Conservation (phyloP, 352 stramenopile genomes). For the Phytophthora kernoviae region DNA sequence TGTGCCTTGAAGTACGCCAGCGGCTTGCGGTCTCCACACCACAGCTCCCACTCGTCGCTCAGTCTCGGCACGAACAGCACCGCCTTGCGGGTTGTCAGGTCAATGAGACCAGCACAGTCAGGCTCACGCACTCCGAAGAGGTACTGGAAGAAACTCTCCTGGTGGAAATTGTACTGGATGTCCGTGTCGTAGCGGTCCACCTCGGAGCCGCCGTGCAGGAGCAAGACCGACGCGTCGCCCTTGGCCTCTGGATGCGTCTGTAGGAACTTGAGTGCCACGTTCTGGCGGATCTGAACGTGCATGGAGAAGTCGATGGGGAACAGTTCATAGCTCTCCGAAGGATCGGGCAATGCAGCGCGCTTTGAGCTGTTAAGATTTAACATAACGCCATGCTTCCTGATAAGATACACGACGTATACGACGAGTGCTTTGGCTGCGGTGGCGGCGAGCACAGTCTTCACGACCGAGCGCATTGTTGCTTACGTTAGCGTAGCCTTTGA, state of each 20-base stretch:
- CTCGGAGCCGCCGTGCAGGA: slow-evolving; percentile 73
- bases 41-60: slow-evolving; percentile 92
- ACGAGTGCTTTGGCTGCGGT: background rate
- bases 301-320: slow-evolving; percentile 85
- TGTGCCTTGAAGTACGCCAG: slow-evolving; percentile 78
- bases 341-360: slow-evolving; percentile 23
- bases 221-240: slow-evolving; percentile 43
- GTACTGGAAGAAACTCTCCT: slow-evolving; percentile 99
- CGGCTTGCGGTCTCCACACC: slow-evolving; percentile 92
- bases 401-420: background rate
- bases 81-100: slow-evolving; percentile 75
- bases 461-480: background rate
- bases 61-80: slow-evolving; percentile 94
- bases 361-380: background rate
- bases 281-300: slow-evolving; percentile 72
- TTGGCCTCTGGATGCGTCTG: slow-evolving; percentile 44
- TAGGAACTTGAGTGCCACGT: slow-evolving; percentile 49
- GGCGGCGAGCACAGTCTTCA: background rate
- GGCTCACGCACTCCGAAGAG: slow-evolving; percentile 97
- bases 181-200: slow-evolving; percentile 86
- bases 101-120: slow-evolving; percentile 88
- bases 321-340: slow-evolving; percentile 56
- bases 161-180: slow-evolving; percentile 92
- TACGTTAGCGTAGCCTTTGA: background rate
- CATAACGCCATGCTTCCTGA: background rate